These are phyloP conservation scores for Loxodes magnus DNA, from an alignment of 73 alveolate genomes.

Conservation along the genomic window DNA sequence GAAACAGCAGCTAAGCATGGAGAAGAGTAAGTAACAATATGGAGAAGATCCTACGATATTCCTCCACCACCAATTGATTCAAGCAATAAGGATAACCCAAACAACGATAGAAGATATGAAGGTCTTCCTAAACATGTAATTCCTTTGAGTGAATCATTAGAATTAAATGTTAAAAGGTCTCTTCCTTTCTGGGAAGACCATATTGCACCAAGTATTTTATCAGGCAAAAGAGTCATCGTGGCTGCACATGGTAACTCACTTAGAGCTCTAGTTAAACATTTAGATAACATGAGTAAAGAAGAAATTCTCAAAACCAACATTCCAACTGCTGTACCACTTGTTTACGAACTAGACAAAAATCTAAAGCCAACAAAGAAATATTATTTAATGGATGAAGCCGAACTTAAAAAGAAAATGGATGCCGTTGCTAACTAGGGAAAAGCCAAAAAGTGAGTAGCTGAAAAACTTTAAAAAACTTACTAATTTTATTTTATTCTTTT, in stretches of 20 bases:
- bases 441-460: no score
- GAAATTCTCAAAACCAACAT: constrained; percentile 59
- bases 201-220: constrained; percentile 70
- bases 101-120: constrained; percentile 52
- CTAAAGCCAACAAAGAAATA: constrained; percentile 74
- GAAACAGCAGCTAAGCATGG: constrained; percentile 97
- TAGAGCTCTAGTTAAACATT: constrained; percentile 91
- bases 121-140: constrained; percentile 56
- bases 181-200: constrained; percentile 89
- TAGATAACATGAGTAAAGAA: constrained; percentile 80
- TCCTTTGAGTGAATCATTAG: constrained; percentile 78
- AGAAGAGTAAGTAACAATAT: constrained; percentile 48
- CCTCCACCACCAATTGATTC: constrained; percentile 95
- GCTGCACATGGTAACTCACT: constrained; percentile 98
- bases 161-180: constrained; percentile 78
- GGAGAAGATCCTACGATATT: constrained; percentile 94
- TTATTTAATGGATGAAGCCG: constrained; percentile 65
- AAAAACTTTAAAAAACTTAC: no score
- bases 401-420: constrained; percentile 63
- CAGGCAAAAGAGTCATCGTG: constrained; percentile 78
- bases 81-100: constrained; percentile 83
- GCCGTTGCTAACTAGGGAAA: constrained; percentile 77
- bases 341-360: constrained; percentile 89
- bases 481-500: no score
- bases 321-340: constrained; percentile 92